phyloP scores from a whole-genome alignment of 371 early-diverging fungal genomes.

The Chytridium lagenaria region DNA sequence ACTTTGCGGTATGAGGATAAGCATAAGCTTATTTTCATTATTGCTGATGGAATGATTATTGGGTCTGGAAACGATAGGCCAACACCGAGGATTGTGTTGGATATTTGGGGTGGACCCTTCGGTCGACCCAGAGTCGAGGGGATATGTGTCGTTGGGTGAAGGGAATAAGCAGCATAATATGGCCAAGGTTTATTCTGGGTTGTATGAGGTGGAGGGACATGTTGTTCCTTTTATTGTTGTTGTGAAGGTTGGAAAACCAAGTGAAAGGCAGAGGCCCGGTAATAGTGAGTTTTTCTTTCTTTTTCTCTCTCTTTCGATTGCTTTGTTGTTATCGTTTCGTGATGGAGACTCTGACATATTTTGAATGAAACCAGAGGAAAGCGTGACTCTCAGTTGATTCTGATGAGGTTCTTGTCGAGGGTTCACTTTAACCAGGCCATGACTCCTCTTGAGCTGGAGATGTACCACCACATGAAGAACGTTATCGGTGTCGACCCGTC shows the following conservation, averaged over 20 bases:
- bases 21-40: slow-evolving; percentile 79
- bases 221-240: slow-evolving; percentile 86
- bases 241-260: slow-evolving; percentile 79
- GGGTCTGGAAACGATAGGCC: slow-evolving; percentile 88
- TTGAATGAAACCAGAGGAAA: slow-evolving; percentile 95
- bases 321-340: slow-evolving; percentile 67
- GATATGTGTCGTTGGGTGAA: slow-evolving; percentile 66
- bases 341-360: neutral
- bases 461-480: slow-evolving; percentile 87
- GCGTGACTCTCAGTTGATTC: slow-evolving; percentile 99
- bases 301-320: slow-evolving; percentile 60
- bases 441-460: slow-evolving; percentile 87
- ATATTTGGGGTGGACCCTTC: slow-evolving; percentile 80
- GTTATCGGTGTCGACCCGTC: slow-evolving; percentile 84
- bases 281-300: slow-evolving; percentile 79
- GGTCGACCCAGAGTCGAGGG: slow-evolving; percentile 52
- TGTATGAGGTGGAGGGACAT: slow-evolving; percentile 82
- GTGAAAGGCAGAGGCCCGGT: slow-evolving; percentile 74
- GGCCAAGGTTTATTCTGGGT: slow-evolving; percentile 93
- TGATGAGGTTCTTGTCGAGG: slow-evolving; percentile 98
- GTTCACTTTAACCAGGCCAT: slow-evolving; percentile 89
- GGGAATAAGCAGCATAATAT: slow-evolving; percentile 80
- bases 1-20: slow-evolving; percentile 95
- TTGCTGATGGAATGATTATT: slow-evolving; percentile 76
- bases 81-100: slow-evolving; percentile 85